Conservation (phyloP, 768 basidiomycete species). For the Mycena sanguinolenta region DNA sequence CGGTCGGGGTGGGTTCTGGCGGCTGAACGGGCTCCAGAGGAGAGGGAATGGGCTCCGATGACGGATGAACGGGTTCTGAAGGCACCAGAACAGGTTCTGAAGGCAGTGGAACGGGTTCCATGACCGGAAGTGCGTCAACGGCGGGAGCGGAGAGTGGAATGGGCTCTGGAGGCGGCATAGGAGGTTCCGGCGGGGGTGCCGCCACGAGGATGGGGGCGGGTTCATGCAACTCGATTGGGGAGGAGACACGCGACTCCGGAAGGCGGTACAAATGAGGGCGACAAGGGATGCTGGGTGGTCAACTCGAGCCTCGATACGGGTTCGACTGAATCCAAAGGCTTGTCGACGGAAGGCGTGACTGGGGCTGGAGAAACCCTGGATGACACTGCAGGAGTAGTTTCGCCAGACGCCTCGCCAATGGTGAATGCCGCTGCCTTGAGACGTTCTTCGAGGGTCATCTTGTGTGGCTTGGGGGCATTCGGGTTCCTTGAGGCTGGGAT, state of each 20-base stretch:
- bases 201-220: slow-evolving; percentile 10
- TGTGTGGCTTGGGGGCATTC: slow-evolving; percentile 48
- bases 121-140: too few species aligned
- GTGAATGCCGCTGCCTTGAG: slow-evolving; percentile 72
- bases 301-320: slow-evolving; percentile 4
- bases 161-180: not conserved
- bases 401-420: slow-evolving; percentile 66
- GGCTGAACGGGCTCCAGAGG: not conserved
- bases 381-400: slow-evolving; percentile 57
- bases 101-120: not conserved
- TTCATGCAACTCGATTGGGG: slow-evolving; percentile 34
- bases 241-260: slow-evolving; percentile 54
- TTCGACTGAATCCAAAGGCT: not conserved
- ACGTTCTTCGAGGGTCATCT: slow-evolving; percentile 81
- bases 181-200: not conserved
- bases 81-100: not conserved
- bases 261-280: slow-evolving; percentile 60
- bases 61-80: not conserved
- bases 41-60: not conserved
- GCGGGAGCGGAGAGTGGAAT: not conserved
- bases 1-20: slow-evolving; percentile 3
- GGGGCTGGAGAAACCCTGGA: slow-evolving; percentile 59
- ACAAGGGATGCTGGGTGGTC: slow-evolving; percentile 48
- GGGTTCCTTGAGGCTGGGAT: slow-evolving; percentile 42
- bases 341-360: slow-evolving; percentile 40